These are phyloP conservation scores for Pogostemon cablin DNA, from an alignment of 257 asterid species.

Conservation along the genomic window DNA sequence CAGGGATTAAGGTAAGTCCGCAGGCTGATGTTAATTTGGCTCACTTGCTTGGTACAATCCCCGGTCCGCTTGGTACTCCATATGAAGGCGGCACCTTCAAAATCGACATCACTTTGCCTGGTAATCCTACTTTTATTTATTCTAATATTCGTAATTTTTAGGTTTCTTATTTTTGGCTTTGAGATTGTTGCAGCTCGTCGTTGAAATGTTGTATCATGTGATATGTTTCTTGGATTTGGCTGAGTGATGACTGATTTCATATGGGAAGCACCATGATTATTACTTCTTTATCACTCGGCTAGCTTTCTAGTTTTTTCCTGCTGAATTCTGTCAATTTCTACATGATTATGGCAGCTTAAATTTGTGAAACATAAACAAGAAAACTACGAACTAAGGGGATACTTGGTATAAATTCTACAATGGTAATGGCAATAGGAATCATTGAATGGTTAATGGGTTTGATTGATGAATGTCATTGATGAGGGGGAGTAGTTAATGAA, in stretches of 20 bases:
- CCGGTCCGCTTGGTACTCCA: conserved; percentile 92
- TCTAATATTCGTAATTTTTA: background rate
- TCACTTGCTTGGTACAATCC: conserved; percentile 80
- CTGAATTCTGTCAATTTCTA: background rate
- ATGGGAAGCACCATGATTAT: background rate
- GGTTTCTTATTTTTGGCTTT: background rate
- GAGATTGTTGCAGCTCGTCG: background rate
- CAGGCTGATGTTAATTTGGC: conserved; percentile 64
- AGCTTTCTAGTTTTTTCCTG: background rate
- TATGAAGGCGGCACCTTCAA: conserved; percentile 94
- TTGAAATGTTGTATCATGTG: background rate
- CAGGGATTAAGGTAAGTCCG: conserved; percentile 77
- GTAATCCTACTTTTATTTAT: conserved; percentile 33
- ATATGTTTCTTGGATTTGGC: no score
- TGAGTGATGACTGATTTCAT: background rate
- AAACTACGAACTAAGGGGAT: background rate
- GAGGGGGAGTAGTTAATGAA: no score
- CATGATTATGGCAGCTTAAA: background rate
- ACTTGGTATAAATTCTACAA: no score
- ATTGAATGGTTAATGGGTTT: no score
- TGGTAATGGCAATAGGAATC: no score
- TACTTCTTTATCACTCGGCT: background rate
- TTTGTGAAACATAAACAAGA: background rate
- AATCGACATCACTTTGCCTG: conserved; percentile 83
- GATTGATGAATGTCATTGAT: no score